Base-by-base conservation (phyloP, 2,329 filamentous ascomycete species). In the Fusarium clavum region DNA sequence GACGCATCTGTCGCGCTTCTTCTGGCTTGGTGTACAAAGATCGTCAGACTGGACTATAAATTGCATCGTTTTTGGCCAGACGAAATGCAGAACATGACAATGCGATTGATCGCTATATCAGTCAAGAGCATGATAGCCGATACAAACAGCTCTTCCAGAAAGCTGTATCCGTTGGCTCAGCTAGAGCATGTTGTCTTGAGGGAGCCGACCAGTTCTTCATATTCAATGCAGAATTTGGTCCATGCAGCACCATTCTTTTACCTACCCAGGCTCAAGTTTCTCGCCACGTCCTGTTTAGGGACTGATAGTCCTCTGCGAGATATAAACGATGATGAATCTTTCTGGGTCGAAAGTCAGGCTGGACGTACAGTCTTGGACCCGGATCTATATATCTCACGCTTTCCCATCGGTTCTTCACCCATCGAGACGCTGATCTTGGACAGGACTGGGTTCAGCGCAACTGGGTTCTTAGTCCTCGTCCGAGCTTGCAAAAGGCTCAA, bases 361-460 rank as follows among this genome's bases (percentile, higher is more conserved):
- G 13, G 1, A 32, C 7, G 30, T 8, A 16, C 14, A 32, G 6
- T 1, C 0, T 20, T 25, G 6, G 10, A 44, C 9, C 13, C 18
- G 25, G 34, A 27, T 3, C 3, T 30, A 0, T 27, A 44, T 5
- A 20, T 54, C 12, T 24, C 49, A 0, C n/a, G 16, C 0, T 38
- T 59, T 9, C 40, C 57, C 6, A 0, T 29, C 3, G 9, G 49
- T 3, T 38, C 29, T 16, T 59, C 57, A 3, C 5, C 49, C 6
- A 5, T 59, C 4, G 49, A 56, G 14, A 24, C 55, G 2, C n/a
- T 59, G 8, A 8, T 56, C 6, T 2, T 59, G 9, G 29, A 22
- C 2, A 1, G 12, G 2, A 3, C 16, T 5, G 13, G 13, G 3
- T n/a, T 58, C 8, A 14, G 25, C 0, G 6, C 1, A 20, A 5